Evolutionary conservation across 371 early-diverging fungal genomes (phyloP).

Genomic region (Mortierella sp.): DNA sequence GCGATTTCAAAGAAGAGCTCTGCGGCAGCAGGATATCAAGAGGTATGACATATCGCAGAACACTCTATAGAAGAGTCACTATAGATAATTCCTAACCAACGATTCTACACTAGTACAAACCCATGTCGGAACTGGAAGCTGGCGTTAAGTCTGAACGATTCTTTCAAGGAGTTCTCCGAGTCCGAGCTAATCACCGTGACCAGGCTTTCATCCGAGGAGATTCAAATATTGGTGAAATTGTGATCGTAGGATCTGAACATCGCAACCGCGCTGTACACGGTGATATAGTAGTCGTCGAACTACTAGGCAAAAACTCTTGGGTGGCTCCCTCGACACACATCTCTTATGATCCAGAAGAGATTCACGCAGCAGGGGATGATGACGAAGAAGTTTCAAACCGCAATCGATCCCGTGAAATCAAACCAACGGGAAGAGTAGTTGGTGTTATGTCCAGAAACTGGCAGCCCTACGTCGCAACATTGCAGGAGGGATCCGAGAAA

Average conservation of each 20-base stretch:
- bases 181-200: constrained; percentile 64
- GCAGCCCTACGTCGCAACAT: constrained; percentile 91
- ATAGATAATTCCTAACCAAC: background rate
- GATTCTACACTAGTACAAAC: constrained; percentile 63
- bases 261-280: constrained; percentile 90
- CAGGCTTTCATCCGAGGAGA: constrained; percentile 71
- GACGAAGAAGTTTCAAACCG: constrained; percentile 32
- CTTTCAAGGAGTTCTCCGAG: constrained; percentile 66
- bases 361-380: constrained; percentile 58
- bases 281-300: constrained; percentile 84
- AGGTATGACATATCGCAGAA: constrained; percentile 44
- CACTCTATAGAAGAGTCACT: too few relatives aligned
- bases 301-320: constrained; percentile 78
- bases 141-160: constrained; percentile 71
- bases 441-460: constrained; percentile 90
- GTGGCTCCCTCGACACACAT: constrained; percentile 63
- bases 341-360: constrained; percentile 61
- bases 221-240: constrained; percentile 65
- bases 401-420: constrained; percentile 29
- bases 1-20: constrained; percentile 38
- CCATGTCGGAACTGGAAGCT: constrained; percentile 67
- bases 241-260: constrained; percentile 76
- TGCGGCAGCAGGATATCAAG: constrained; percentile 62
- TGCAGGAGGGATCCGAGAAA: constrained; percentile 72
- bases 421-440: constrained; percentile 80